Percentiles rank a stretch among this genome's conserved stretches.
phyloP scores from a whole-genome alignment of 805 yeast species.

The Ascoidea asiatica region DNA sequence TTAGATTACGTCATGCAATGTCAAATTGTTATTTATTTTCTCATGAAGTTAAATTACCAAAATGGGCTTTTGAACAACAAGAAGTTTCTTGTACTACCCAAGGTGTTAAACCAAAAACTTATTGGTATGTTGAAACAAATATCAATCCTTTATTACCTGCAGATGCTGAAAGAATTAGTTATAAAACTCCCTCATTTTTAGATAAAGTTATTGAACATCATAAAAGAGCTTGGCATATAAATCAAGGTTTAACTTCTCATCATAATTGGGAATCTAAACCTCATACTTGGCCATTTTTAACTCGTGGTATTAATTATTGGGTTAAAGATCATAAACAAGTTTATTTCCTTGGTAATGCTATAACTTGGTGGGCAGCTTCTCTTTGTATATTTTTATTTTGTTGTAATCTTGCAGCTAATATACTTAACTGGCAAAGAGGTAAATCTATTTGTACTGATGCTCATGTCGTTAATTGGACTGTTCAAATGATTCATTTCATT shows the following conservation, averaged over 20 bases:
- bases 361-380: constrained; percentile 64
- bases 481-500: constrained; percentile 45
- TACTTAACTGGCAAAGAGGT: constrained; percentile 54
- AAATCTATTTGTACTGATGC: constrained; percentile 34
- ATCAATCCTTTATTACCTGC: constrained; percentile 31
- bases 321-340: constrained; percentile 42
- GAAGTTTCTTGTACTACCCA: constrained; percentile 72
- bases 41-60: constrained; percentile 62
- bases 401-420: constrained; percentile 25
- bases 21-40: constrained; percentile 67
- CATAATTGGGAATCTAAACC: constrained; percentile 68
- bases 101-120: constrained; percentile 44
- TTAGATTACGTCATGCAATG: constrained; percentile 69
- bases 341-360: constrained; percentile 68
- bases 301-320: constrained; percentile 80
- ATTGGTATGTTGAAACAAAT: constrained; percentile 70
- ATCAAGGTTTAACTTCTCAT: constrained; percentile 51
- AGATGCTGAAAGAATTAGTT: constrained; percentile 35
- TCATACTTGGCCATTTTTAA: constrained; percentile 57
- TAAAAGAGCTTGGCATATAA: constrained; percentile 64
- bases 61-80: constrained; percentile 76
- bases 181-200: constrained; percentile 38
- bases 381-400: constrained; percentile 39
- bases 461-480: constrained; percentile 49
- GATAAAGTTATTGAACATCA: constrained; percentile 56